Conservation (phyloP, 768 basidiomycete species). For the Imleria badia region DNA sequence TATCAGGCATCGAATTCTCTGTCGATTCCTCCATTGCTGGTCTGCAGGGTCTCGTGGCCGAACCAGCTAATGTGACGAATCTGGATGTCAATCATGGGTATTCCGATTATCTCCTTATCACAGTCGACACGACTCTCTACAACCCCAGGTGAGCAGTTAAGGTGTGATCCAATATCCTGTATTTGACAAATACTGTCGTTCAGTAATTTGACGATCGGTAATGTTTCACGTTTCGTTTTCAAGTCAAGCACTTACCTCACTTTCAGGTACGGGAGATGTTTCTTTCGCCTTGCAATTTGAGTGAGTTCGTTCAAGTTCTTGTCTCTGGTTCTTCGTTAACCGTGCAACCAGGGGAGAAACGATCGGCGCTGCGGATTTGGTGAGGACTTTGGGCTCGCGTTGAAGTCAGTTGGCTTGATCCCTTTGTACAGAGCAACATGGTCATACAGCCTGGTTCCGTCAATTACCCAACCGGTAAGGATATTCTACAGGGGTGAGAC, state of each 20-base stretch:
- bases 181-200: not conserved
- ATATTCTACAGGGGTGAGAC: not conserved
- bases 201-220: conserved; percentile 41
- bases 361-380: conserved; percentile 61
- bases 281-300: conserved; percentile 58
- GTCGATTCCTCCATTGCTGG: conserved; percentile 60
- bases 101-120: conserved; percentile 66
- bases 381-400: conserved; percentile 23
- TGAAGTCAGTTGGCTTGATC: not conserved
- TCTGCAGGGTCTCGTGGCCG: conserved; percentile 60
- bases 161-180: not conserved
- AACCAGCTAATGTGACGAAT: conserved; percentile 53
- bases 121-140: conserved; percentile 55
- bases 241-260: conserved; percentile 37
- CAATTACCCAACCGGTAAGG: conserved; percentile 53
- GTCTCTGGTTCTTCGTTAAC: not conserved
- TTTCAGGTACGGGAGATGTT: conserved; percentile 60
- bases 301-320: conserved; percentile 30
- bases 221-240: not conserved
- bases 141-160: conserved; percentile 55
- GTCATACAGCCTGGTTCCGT: conserved; percentile 58
- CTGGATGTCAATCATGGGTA: conserved; percentile 71
- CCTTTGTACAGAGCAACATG: conserved; percentile 43
- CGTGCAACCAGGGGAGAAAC: conserved; percentile 40
- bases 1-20: conserved; percentile 57